Percentiles rank a stretch among this genome's conserved stretches.
These are phyloP conservation scores for Epicoccum nigrum DNA, from an alignment of 2,329 filamentous ascomycete species.

Conservation along the genomic window DNA sequence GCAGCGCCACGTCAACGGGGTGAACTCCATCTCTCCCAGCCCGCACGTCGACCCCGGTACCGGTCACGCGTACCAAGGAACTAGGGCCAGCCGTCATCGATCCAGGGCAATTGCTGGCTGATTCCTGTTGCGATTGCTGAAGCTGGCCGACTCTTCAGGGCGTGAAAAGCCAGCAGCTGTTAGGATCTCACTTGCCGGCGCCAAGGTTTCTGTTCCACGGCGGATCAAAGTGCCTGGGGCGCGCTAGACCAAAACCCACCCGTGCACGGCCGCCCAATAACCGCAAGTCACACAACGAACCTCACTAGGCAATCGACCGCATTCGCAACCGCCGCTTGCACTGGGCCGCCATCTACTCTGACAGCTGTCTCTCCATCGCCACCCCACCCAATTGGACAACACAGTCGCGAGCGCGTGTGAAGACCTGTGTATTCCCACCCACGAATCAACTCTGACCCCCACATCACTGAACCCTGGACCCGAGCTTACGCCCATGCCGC, in stretches of 20 bases:
- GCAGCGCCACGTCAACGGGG: slow-evolving; percentile 45
- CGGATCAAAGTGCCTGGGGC: slow-evolving; percentile 11
- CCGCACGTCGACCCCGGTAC: slow-evolving; percentile 6
- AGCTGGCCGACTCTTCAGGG: slow-evolving; percentile 11
- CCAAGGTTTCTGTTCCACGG: slow-evolving; percentile 34
- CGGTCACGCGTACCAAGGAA: slow-evolving; percentile 2
- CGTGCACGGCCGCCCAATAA: slow-evolving; percentile 20
- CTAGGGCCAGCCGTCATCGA: neutral
- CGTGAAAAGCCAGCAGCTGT: slow-evolving; percentile 26
- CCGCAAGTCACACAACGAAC: neutral
- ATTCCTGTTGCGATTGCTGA: slow-evolving; percentile 19
- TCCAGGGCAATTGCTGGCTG: neutral
- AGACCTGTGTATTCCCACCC: neutral
- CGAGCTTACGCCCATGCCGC: slow-evolving; percentile 11
- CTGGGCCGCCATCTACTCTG: neutral
- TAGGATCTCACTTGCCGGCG: slow-evolving; percentile 37
- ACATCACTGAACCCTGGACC: neutral
- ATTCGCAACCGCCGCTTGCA: neutral
- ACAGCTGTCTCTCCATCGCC: neutral
- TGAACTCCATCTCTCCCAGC: slow-evolving; percentile 11
- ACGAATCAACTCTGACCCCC: neutral
- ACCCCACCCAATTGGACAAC: neutral
- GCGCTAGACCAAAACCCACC: slow-evolving; percentile 27
- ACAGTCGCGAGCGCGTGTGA: neutral
- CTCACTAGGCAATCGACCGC: slow-evolving; percentile 1